Base-by-base conservation (phyloP, 2,329 filamentous ascomycete genomes). In the Penicillium brevicompactum region DNA sequence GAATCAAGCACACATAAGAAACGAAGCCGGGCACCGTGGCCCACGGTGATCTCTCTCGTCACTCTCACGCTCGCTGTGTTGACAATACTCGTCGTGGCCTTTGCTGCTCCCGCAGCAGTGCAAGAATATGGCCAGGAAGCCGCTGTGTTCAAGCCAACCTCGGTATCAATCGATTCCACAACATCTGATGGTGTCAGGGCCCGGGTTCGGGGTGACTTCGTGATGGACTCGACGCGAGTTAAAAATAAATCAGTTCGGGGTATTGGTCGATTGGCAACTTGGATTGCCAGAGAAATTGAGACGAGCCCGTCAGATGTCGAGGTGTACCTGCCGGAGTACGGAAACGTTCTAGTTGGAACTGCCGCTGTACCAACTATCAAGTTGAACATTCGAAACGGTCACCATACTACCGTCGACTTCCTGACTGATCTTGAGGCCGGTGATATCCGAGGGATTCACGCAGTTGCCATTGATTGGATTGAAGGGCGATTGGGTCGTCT, bases 81-180 rank as follows among this genome's bases (percentile, higher is more conserved):
- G 21, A 71, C 81, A 27, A 91, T 96, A 63, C 86, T 97, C 55
- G 75, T 89, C 14, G 78, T 93, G 53, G 91, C 87, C 14, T 96
- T 96, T 75, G 83, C 96, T 51, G 84, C 89, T 0, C 92, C 93
- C 2, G 86, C 88, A 14, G 85, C 88, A 7, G 85, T 96, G 10
- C 86, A 96, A 74, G 84, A 91, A 69, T 99, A 99, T 74, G 90
- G 89, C 46, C 88, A 93, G 74, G 82, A 92, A 72, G 91, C 92
- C 3, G 82, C 88, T 22, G 86, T 93, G 16, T 84, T 99, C 62
- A 86, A 92, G 68, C 91, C 94, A 2, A 92, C 88, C 5, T 89
- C 87, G 62, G 76, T 99, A 18, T 91, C 92, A 1, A 86, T 99
- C 56, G 89, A 94, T 67, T 91, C 89, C 2, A 89, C 97, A 62